A percentile compares a stretch with the other conserved stretches of the same genome.
These are phyloP conservation scores for Irpex lacteus DNA, from an alignment of 1,284 basidiomycete genomes.

Conservation along the genomic window DNA sequence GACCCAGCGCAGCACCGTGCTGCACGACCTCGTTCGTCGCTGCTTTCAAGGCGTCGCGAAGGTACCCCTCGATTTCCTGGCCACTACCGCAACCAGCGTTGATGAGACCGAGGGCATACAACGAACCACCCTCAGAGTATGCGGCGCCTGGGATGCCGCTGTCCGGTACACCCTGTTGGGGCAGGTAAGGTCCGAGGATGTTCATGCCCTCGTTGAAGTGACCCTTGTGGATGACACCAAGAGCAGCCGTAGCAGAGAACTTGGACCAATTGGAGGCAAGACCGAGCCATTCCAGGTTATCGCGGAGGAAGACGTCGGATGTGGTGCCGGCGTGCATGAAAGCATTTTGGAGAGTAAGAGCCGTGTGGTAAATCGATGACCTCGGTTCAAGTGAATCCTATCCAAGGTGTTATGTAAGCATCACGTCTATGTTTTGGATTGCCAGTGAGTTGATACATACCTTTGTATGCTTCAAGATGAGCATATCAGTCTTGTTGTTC, in stretches of 20 bases:
- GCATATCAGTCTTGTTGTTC: conserved; percentile 89
- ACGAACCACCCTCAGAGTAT: conserved; percentile 90
- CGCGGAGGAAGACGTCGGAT: conserved; percentile 87
- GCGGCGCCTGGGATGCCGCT: conserved; percentile 71
- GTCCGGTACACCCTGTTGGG: conserved; percentile 63
- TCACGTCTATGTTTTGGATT: not conserved
- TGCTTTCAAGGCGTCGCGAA: conserved; percentile 74
- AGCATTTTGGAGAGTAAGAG: conserved; percentile 92
- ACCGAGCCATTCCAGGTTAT: conserved; percentile 94
- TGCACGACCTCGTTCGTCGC: conserved; percentile 84
- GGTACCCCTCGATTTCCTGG: conserved; percentile 66
- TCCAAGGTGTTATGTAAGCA: not conserved
- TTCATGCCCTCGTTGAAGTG: conserved; percentile 91
- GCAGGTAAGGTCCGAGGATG: conserved; percentile 93
- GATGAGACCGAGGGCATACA: conserved; percentile 93
- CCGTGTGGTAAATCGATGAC: conserved; percentile 94
- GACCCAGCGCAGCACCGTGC: conserved; percentile 91
- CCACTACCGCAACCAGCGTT: conserved; percentile 84
- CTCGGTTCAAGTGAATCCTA: conserved; percentile 91
- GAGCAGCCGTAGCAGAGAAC: conserved; percentile 91
- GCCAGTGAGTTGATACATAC: conserved; percentile 34
- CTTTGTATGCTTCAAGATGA: conserved; percentile 91
- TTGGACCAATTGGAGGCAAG: conserved; percentile 97
- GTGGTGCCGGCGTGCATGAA: conserved; percentile 96
- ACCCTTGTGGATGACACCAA: conserved; percentile 96